Conservation (phyloP, 148 eudicot genomes). For the Drosera capensis region DNA sequence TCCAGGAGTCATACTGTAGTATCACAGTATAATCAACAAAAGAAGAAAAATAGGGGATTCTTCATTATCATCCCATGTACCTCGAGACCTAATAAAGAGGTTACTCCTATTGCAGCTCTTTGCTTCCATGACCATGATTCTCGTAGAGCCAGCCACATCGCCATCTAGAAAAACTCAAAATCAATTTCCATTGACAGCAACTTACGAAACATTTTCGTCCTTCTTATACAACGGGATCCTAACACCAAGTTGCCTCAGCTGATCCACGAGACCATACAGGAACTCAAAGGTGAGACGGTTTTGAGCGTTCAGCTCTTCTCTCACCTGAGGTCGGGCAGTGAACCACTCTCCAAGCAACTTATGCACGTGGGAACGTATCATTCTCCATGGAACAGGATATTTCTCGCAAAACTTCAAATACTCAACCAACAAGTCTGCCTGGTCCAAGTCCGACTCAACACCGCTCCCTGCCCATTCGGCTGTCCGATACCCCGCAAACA, state of each 20-base stretch:
- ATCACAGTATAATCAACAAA: too few species aligned
- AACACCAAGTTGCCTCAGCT: slow-evolving; percentile 43
- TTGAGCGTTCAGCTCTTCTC: slow-evolving; percentile 73
- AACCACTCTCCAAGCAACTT: slow-evolving; percentile 95
- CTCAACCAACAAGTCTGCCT: slow-evolving; percentile 52
- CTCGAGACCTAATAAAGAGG: too few species aligned
- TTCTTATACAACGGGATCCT: slow-evolving; percentile 50
- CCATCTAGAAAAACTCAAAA: too few species aligned
- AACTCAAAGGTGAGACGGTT: slow-evolving; percentile 54
- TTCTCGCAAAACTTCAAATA: slow-evolving; percentile 75
- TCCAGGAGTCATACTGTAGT: too few species aligned
- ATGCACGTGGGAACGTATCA: slow-evolving; percentile 80
- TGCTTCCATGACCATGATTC: too few species aligned
- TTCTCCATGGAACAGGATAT: slow-evolving; percentile 94
- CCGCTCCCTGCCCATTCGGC: slow-evolving; percentile 49
- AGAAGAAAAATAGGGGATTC: too few species aligned
- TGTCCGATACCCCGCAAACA: slow-evolving; percentile 83
- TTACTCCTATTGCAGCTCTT: too few species aligned
- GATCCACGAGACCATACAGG: slow-evolving; percentile 51
- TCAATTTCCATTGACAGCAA: slow-evolving; percentile 11
- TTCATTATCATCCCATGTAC: too few species aligned
- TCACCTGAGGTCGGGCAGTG: slow-evolving; percentile 50
- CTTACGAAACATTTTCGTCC: slow-evolving; percentile 4
- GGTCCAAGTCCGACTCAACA: slow-evolving; percentile 54
- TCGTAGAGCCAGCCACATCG: too few species aligned